Conservation (phyloP, 192 early-diverging fungal species). For the Lobosporangium transversale region DNA sequence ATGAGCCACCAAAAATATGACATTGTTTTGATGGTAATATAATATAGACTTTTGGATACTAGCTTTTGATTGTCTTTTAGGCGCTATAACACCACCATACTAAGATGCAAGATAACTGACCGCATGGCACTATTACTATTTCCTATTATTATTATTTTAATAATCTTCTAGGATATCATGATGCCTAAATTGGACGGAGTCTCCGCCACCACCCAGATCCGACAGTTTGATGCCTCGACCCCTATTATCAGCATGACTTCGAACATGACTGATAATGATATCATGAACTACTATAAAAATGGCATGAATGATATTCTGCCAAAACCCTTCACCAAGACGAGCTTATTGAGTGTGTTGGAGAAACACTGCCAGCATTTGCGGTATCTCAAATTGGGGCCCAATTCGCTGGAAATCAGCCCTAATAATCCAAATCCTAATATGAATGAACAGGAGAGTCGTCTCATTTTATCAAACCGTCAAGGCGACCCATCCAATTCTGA, state of each 20-base stretch:
- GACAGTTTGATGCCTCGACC: slow-evolving; percentile 72
- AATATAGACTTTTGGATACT: no score
- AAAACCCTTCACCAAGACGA: slow-evolving; percentile 69
- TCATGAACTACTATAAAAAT: slow-evolving; percentile 68
- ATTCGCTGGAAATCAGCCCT: slow-evolving; percentile 4
- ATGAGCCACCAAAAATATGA: slow-evolving; percentile 72
- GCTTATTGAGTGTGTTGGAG: slow-evolving; percentile 61
- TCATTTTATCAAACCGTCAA: slow-evolving; percentile 21
- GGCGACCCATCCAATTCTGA: slow-evolving; percentile 6
- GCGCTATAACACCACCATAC: no score
- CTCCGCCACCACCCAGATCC: slow-evolving; percentile 69
- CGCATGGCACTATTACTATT: no score
- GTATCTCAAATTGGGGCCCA: slow-evolving; percentile 34
- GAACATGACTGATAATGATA: slow-evolving; percentile 67
- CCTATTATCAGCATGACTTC: slow-evolving; percentile 81
- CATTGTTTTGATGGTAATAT: slow-evolving; percentile 74
- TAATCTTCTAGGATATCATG: slow-evolving; percentile 65
- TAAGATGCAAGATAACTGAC: no score
- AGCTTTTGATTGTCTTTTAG: neutral
- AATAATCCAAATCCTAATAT: neutral
- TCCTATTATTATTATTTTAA: neutral
- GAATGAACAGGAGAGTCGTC: slow-evolving; percentile 15
- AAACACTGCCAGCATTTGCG: slow-evolving; percentile 62
- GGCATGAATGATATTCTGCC: slow-evolving; percentile 79
- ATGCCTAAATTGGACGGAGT: slow-evolving; percentile 80